Conservation (phyloP, 2,329 filamentous ascomycete species). For the Phyllosticta citriasiana region DNA sequence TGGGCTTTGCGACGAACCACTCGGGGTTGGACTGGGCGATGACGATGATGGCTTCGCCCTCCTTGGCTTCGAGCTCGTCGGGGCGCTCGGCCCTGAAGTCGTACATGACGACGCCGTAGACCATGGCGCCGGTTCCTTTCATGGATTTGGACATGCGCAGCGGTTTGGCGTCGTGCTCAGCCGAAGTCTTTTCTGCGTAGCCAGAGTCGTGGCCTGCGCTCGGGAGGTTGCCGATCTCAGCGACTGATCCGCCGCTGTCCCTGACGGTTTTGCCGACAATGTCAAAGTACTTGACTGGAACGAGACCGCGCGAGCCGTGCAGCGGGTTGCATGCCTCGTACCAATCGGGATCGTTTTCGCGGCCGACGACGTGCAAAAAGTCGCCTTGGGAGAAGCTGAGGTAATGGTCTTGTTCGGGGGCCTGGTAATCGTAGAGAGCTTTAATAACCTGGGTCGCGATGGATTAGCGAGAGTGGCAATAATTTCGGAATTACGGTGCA, state of each 20-base stretch:
- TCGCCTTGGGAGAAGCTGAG: constrained; percentile 89
- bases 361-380: constrained; percentile 95
- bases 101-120: constrained; percentile 95
- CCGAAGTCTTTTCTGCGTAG: constrained; percentile 52
- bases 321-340: constrained; percentile 98
- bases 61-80: constrained; percentile 93
- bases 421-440: constrained; percentile 86
- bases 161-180: constrained; percentile 14
- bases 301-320: constrained; percentile 77
- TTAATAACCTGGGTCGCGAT: constrained; percentile 68
- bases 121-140: constrained; percentile 64
- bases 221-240: constrained; percentile 34
- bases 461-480: constrained; percentile 10
- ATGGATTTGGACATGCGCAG: constrained; percentile 28
- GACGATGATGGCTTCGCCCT: constrained; percentile 93
- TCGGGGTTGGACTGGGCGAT: constrained; percentile 98
- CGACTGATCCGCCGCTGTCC: constrained; percentile 56
- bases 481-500: constrained; percentile 13
- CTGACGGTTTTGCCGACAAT: constrained; percentile 83
- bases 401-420: constrained; percentile 50
- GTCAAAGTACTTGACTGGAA: constrained; percentile 91
- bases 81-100: constrained; percentile 90
- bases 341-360: constrained; percentile 91
- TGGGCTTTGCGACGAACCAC: constrained; percentile 99
- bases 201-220: constrained; percentile 80